phyloP scores from a whole-genome alignment of 768 basidiomycete species.

The Tulasnella sp. region DNA sequence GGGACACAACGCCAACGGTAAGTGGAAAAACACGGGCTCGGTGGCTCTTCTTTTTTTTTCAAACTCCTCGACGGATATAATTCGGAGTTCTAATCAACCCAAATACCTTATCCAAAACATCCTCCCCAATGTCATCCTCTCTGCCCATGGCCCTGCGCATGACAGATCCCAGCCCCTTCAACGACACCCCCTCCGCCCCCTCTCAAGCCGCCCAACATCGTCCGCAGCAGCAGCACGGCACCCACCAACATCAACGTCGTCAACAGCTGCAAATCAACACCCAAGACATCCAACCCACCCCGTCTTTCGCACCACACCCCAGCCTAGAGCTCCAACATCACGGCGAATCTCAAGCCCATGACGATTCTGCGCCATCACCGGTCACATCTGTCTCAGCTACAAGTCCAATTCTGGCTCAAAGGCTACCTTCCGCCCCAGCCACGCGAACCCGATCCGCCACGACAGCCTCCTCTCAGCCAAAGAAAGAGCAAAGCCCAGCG shows the following conservation, averaged over 20 bases:
- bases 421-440: not conserved
- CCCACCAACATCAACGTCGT: not conserved
- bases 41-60: not conserved
- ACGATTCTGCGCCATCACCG: not conserved
- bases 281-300: slow-evolving; percentile 1
- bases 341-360: slow-evolving; percentile 16
- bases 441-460: not conserved
- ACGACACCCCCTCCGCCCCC: slow-evolving; percentile 14
- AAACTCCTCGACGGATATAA: not conserved
- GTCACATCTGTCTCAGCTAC: slow-evolving; percentile 22
- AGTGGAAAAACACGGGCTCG: slow-evolving; percentile 14
- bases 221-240: not conserved
- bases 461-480: slow-evolving; percentile 17
- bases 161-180: slow-evolving; percentile 12
- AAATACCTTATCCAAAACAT: slow-evolving; percentile 24
- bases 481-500: not conserved
- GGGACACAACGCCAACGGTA: slow-evolving; percentile 19
- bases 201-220: not conserved
- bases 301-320: not conserved
- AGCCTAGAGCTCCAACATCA: slow-evolving; percentile 8
- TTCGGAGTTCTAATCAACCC: slow-evolving; percentile 8
- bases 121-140: slow-evolving; percentile 7
- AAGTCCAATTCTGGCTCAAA: slow-evolving; percentile 14
- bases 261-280: slow-evolving; percentile 13
- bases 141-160: slow-evolving; percentile 18